Base-by-base conservation (phyloP, 768 basidiomycete species). In the Calvatia gigantea region DNA sequence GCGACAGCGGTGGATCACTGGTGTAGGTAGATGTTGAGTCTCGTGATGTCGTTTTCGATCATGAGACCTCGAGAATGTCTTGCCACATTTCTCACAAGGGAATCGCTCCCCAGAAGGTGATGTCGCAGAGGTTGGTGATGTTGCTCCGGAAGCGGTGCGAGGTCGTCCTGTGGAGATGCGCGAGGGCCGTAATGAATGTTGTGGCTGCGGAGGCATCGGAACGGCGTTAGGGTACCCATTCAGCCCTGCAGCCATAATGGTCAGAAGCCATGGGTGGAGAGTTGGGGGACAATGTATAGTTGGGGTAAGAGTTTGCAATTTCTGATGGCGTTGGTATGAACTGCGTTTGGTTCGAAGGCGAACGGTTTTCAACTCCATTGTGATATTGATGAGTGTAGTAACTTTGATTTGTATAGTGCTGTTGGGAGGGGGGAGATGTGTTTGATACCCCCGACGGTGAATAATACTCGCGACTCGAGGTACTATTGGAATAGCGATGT, bases 21-120 rank as follows among this genome's bases (percentile, higher is more conserved):
- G 85, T 12, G 78, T 75, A 32, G 83, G 66, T 41, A 83, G 76
- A 63, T 91, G 89, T 62, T 89, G 85, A 14, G 85, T 88, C 69
- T 90, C 88, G 61, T 82, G 81, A 70, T 92, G 89, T 59, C 89
- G 81, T 71, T 91, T 89, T 60, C 87, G 81, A 70, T 92, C 89
- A 69, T 91, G 88, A 56, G 85, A 78, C 59, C 89, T 82, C 31
- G 87, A 89, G 68, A 91, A 91, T 23, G 87, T 86, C 69, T 87
- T 86, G 50, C 84, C 84, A 67, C 89, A 91, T 60, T 81, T 79
- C 55, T 86, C 82, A 71, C 89, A 91, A 54, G 78, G 75, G 72
- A 79, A 88, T 35, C 87, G 82, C 64, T 89, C 87, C 46, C 78
- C 79, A 44, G 75, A 70, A 51, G 78, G 70, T 55, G 74, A 75